Conservation (phyloP, 306 rosid species). For the Dalbergia cultrata region DNA sequence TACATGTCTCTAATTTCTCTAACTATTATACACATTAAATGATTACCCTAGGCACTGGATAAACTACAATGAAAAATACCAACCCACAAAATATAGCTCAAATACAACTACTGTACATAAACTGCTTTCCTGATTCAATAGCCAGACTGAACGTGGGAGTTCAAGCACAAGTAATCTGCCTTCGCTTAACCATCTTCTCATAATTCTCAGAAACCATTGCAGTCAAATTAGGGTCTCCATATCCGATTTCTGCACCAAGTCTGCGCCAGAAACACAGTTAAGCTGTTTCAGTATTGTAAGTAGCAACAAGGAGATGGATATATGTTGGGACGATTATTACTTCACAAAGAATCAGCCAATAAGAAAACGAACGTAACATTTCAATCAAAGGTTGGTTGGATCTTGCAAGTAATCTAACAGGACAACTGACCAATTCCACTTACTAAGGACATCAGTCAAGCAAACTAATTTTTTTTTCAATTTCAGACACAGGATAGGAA, state of each 20-base stretch:
- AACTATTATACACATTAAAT: slow-evolving; percentile 49
- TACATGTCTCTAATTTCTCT: slow-evolving; percentile 32
- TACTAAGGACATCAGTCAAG: neutral
- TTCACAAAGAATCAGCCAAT: slow-evolving; percentile 26
- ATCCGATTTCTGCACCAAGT: slow-evolving; percentile 81
- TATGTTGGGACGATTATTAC: neutral
- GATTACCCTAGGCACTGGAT: slow-evolving; percentile 39
- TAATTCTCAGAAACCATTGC: slow-evolving; percentile 90
- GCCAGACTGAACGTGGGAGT: slow-evolving; percentile 27
- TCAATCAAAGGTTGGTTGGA: slow-evolving; percentile 32
- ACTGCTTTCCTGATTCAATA: slow-evolving; percentile 17
- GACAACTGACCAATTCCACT: neutral
- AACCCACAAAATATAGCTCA: slow-evolving; percentile 40
- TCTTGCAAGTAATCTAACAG: slow-evolving; percentile 20
- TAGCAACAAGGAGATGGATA: neutral
- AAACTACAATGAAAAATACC: slow-evolving; percentile 35
- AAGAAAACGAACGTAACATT: slow-evolving; percentile 29
- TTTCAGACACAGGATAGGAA: neutral
- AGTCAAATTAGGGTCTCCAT: slow-evolving; percentile 90
- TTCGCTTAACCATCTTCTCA: slow-evolving; percentile 78
- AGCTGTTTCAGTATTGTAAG: slow-evolving; percentile 17
- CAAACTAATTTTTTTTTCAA: slow-evolving; percentile 15
- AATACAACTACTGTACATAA: slow-evolving; percentile 48
- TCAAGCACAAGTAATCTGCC: slow-evolving; percentile 88
- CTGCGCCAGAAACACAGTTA: slow-evolving; percentile 58